Percentiles rank a stretch among this genome's conserved stretches.
Evolutionary conservation across 352 stramenopile genomes (phyloP).

Genomic region (Globisporangium heterothallicum): DNA sequence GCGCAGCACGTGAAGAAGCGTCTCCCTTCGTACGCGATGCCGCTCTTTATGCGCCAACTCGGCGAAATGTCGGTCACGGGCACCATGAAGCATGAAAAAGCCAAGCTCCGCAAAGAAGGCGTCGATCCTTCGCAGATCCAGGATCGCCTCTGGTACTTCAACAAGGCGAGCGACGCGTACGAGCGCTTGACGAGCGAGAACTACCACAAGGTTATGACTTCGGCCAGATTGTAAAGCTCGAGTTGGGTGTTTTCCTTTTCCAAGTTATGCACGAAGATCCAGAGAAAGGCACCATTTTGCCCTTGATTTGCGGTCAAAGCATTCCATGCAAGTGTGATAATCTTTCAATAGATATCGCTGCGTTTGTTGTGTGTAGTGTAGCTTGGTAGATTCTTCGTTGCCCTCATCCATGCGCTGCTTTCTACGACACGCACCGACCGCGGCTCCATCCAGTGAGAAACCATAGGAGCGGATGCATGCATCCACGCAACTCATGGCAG

Average conservation of each 20-base stretch:
- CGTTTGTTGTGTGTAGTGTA: neutral
- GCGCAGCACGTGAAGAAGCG: constrained; percentile 38
- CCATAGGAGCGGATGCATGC: too few species aligned
- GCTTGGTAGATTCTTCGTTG: neutral
- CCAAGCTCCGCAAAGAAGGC: constrained; percentile 77
- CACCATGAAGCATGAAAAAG: constrained; percentile 92
- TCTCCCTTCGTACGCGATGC: constrained; percentile 68
- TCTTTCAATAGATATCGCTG: neutral
- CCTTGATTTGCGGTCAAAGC: neutral
- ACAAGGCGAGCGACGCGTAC: constrained; percentile 43
- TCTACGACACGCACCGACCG: too few species aligned
- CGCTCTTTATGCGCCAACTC: constrained; percentile 81
- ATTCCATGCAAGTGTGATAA: neutral
- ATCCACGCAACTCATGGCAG: too few species aligned
- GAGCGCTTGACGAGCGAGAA: constrained; percentile 48
- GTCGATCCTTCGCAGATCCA: constrained; percentile 56
- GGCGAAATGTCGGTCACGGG: constrained; percentile 73
- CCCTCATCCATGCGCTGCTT: neutral
- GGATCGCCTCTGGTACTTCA: constrained; percentile 59
- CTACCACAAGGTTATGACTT: constrained; percentile 26
- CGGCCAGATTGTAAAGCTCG: neutral
- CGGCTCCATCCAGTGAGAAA: too few species aligned
- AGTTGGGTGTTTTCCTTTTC: neutral
- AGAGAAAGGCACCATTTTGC: too few species aligned
- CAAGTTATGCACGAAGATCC: too few species aligned